Base-by-base conservation (phyloP, 805 yeast genomes). In the Cyberlindnera mycetangii region DNA sequence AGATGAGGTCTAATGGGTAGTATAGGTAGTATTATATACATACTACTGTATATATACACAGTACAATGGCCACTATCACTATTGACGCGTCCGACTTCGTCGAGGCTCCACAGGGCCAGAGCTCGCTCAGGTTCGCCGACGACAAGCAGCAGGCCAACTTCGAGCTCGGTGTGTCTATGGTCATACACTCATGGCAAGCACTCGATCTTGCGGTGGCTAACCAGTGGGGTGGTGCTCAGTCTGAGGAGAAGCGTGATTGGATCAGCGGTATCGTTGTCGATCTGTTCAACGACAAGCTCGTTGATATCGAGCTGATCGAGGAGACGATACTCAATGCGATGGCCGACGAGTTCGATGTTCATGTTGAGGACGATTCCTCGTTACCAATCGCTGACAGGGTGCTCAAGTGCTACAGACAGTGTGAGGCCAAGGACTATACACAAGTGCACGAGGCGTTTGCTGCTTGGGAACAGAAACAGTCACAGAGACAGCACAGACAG, bases 181-280 rank as follows among this genome's bases (percentile, higher is more conserved):
- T 86, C 28, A 67, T 93, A n/a, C 80, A 90, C 63, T 74, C 76
- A 47, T 93, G 99, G 99, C 93, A 89, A 48, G 89, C 85, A 19
- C 69, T 93, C 41, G 74, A 78, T 37, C 84, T 86, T 1, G 99
- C 99, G 0, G 98, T 93, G 9, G 95, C 80, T 6, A 89, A 87
- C 62, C 71, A 74, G 24, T 93, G 99, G 98, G 99, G 99, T 48
- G 99, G 99, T 1, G 81, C 96, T 12, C 85, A 87, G 28, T 83
- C 95, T 12, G 79, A 75, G 0, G 97, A 87, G 31, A 93, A 93
- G 64, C 75, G 99, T 59, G 99, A 93, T 62, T 93, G 99, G 99
- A 75, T 92, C 51, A 79, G 87, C 5, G 95, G 88, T 5, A 69
- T 87, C 12, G 78, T 92, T 3, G 76, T 89, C 22, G 97, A 89